Percentiles rank a stretch among this genome's conserved stretches.
phyloP scores from a whole-genome alignment of 129 eudicot genomes.

The Scalesia atractyloides region DNA sequence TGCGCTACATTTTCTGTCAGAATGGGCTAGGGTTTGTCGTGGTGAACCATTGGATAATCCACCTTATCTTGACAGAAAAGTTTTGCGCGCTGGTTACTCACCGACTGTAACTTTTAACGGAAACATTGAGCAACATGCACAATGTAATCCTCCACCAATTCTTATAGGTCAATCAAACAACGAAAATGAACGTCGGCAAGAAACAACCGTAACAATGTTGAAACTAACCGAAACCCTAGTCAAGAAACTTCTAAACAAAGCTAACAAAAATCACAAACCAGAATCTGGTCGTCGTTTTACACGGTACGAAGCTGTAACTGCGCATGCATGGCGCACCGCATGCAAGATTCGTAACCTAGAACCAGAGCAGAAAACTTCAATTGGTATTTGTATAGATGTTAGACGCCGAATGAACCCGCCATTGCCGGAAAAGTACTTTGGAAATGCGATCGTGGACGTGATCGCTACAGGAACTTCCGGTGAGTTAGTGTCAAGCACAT shows the following conservation, averaged over 20 bases:
- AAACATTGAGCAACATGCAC: slow-evolving; percentile 13
- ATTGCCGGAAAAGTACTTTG: slow-evolving; percentile 54
- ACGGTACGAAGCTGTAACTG: slow-evolving; percentile 54
- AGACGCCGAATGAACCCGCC: slow-evolving; percentile 55
- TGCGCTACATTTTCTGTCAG: slow-evolving; percentile 62
- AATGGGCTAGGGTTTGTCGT: slow-evolving; percentile 65
- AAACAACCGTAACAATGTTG: slow-evolving; percentile 40
- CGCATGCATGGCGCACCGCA: slow-evolving; percentile 63
- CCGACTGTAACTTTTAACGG: slow-evolving; percentile 2
- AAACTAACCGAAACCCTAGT: slow-evolving; percentile 40
- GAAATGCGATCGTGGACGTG: slow-evolving; percentile 63
- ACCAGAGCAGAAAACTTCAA: slow-evolving; percentile 37
- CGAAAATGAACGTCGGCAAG: slow-evolving; percentile 31
- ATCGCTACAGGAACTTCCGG: slow-evolving; percentile 39
- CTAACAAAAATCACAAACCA: slow-evolving; percentile 21
- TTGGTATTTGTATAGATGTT: slow-evolving; percentile 38
- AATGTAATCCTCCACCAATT: slow-evolving; percentile 41
- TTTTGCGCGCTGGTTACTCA: slow-evolving; percentile 43
- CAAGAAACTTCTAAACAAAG: slow-evolving; percentile 42
- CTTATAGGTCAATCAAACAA: slow-evolving; percentile 36
- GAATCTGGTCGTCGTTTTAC: slow-evolving; percentile 29
- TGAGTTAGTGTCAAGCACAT: slow-evolving; percentile 42
- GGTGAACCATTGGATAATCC: slow-evolving; percentile 33
- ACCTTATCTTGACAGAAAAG: slow-evolving; percentile 52
- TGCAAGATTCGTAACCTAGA: slow-evolving; percentile 48